A percentile compares a stretch with the other conserved stretches of the same genome.
phyloP scores from a whole-genome alignment of 106 monocot species.

The Phalaenopsis equestris region DNA sequence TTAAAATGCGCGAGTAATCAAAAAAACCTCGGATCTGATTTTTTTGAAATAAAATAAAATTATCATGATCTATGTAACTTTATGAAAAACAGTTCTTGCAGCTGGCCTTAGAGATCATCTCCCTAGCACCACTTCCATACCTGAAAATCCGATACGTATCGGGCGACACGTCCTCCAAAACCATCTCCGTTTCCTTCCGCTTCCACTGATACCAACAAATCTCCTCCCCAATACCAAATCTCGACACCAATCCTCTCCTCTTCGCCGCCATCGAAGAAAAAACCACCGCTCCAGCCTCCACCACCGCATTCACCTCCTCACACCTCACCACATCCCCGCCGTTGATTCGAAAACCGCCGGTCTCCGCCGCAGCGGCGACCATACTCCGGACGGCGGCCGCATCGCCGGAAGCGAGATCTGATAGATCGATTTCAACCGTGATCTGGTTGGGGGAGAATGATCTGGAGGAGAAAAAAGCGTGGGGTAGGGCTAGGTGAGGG shows the following conservation, averaged over 20 bases:
- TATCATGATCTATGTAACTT: too few species aligned
- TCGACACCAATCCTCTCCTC: background rate
- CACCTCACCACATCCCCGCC: constrained; percentile 9
- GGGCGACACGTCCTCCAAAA: constrained; percentile 1
- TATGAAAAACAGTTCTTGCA: too few species aligned
- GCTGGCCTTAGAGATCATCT: too few species aligned
- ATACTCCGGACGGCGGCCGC: constrained; percentile 14
- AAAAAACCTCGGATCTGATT: too few species aligned
- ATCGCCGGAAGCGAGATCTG: constrained; percentile 23
- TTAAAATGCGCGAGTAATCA: too few species aligned
- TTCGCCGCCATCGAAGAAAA: background rate
- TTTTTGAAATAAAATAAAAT: too few species aligned
- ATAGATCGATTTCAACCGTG: constrained; percentile 16
- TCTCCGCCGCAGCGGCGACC: constrained; percentile 18
- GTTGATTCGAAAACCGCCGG: constrained; percentile 30
- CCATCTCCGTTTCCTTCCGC: constrained; percentile 1
- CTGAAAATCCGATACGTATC: constrained; percentile 1
- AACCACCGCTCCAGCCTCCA: background rate
- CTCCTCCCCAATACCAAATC: background rate
- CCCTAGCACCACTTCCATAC: background rate
- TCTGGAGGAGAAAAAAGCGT: constrained; percentile 8
- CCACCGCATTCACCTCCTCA: background rate
- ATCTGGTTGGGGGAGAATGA: constrained; percentile 7
- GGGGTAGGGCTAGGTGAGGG: constrained; percentile 49
- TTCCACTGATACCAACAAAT: background rate